phyloP scores from a whole-genome alignment of 805 yeast genomes.

The Metschnikowia bowlesiae region DNA sequence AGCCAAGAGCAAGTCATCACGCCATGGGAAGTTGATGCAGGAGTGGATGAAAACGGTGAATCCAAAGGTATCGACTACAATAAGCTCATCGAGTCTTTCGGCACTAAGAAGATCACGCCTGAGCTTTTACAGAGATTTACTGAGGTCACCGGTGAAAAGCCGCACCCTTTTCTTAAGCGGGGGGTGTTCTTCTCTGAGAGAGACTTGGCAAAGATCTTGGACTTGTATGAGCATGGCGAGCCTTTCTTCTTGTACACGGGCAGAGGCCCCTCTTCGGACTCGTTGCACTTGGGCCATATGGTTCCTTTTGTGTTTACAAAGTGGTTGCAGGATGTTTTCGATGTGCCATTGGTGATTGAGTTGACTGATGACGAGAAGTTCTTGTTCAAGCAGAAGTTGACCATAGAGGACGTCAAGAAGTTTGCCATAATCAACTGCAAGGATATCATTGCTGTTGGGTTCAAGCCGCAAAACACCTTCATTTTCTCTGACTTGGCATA shows the following conservation, averaged over 20 bases:
- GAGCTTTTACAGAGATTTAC: constrained; percentile 76
- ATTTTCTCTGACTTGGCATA: constrained; percentile 89
- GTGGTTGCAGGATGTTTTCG: constrained; percentile 98
- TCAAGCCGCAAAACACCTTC: constrained; percentile 90
- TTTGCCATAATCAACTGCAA: constrained; percentile 81
- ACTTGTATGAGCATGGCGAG: constrained; percentile 88
- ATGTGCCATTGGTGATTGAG: constrained; percentile 90
- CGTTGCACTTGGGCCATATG: constrained; percentile 97
- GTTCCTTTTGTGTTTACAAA: constrained; percentile 92
- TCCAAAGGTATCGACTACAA: constrained; percentile 91
- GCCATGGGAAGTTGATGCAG: constrained; percentile 99
- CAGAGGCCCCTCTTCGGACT: constrained; percentile 91
- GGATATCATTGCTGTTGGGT: constrained; percentile 92
- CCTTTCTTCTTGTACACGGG: constrained; percentile 96
- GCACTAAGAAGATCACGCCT: constrained; percentile 65
- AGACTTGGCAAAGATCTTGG: constrained; percentile 73
- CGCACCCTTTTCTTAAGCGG: constrained; percentile 85
- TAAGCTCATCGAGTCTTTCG: constrained; percentile 80
- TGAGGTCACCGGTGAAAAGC: constrained; percentile 80
- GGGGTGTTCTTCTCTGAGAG: constrained; percentile 93
- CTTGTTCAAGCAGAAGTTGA: constrained; percentile 83
- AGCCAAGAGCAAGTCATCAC: constrained; percentile 48
- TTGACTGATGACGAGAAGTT: constrained; percentile 97
- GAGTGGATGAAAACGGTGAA: constrained; percentile 83
- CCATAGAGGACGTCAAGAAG: constrained; percentile 79